Conservation (phyloP, 2,329 filamentous ascomycete genomes). For the Pseudocercospora fuligena region DNA sequence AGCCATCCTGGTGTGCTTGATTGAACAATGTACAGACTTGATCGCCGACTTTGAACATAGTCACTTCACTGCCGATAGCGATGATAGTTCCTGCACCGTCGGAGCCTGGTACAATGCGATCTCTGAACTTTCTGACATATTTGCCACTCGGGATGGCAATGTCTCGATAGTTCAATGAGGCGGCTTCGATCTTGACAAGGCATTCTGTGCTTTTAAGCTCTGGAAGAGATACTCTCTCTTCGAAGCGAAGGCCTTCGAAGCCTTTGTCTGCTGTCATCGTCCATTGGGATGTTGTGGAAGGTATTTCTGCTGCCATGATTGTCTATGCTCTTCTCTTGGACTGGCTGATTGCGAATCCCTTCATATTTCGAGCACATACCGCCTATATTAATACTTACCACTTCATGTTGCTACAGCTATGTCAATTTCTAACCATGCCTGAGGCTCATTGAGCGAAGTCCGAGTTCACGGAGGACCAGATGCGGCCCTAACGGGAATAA, state of each 20-base stretch:
- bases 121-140: conserved; percentile 49
- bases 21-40: conserved; percentile 67
- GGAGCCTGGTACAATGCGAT: conserved; percentile 50
- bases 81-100: conserved; percentile 59
- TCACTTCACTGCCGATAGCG: conserved; percentile 59
- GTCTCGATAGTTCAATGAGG: conserved; percentile 55
- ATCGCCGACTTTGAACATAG: conserved; percentile 61
- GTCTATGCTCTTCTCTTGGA: neutral
- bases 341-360: too few relatives aligned
- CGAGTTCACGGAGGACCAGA: too few relatives aligned
- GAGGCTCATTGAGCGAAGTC: too few relatives aligned
- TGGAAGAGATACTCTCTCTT: conserved; percentile 57
- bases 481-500: too few relatives aligned
- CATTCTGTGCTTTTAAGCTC: conserved; percentile 70
- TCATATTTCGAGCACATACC: too few relatives aligned
- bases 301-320: neutral
- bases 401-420: too few relatives aligned
- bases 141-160: conserved; percentile 51
- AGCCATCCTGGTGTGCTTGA: conserved; percentile 58
- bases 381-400: too few relatives aligned
- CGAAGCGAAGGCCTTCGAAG: conserved; percentile 65
- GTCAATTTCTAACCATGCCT: too few relatives aligned
- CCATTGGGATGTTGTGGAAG: conserved; percentile 48
- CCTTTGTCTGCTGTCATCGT: conserved; percentile 56
- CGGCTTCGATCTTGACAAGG: conserved; percentile 63